phyloP scores from a whole-genome alignment of 1,284 basidiomycete genomes.

The Ustilago xerochloae region DNA sequence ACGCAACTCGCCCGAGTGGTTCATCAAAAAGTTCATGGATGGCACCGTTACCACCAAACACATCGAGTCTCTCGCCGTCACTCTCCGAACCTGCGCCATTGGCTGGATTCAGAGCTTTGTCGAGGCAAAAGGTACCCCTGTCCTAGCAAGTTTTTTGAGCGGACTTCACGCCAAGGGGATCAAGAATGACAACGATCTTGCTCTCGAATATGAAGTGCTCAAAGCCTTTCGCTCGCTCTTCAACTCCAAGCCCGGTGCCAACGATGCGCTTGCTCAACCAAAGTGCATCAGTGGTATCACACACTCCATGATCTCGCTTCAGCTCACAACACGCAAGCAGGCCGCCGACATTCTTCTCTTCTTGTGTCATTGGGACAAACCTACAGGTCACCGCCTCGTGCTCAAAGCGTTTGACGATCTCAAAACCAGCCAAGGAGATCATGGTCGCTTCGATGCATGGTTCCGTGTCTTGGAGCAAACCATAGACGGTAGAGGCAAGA shows the following conservation, averaged over 20 bases:
- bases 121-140: slow-evolving; percentile 78
- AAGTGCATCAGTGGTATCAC: slow-evolving; percentile 84
- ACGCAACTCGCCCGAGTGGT: slow-evolving; percentile 72
- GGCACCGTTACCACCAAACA: slow-evolving; percentile 84
- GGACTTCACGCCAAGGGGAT: slow-evolving; percentile 60
- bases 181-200: slow-evolving; percentile 74
- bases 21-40: slow-evolving; percentile 88
- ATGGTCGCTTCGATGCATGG: slow-evolving; percentile 83
- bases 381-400: slow-evolving; percentile 71
- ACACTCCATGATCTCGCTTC: slow-evolving; percentile 84
- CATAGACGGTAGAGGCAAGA: slow-evolving; percentile 86
- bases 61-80: slow-evolving; percentile 81
- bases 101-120: slow-evolving; percentile 68
- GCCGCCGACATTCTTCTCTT: slow-evolving; percentile 80
- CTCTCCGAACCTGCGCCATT: slow-evolving; percentile 73
- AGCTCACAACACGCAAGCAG: slow-evolving; percentile 82
- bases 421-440: slow-evolving; percentile 52
- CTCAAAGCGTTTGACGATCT: slow-evolving; percentile 70
- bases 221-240: slow-evolving; percentile 88
- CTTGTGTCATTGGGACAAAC: slow-evolving; percentile 71
- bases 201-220: slow-evolving; percentile 86
- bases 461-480: slow-evolving; percentile 83
- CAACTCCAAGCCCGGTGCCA: slow-evolving; percentile 80
- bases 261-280: slow-evolving; percentile 82
- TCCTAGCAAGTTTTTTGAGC: slow-evolving; percentile 79